A percentile compares a stretch with the other conserved stretches of the same genome.
Evolutionary conservation across 2,329 filamentous ascomycete species (phyloP).

Genomic region (Arthrobotrys musiformis): DNA sequence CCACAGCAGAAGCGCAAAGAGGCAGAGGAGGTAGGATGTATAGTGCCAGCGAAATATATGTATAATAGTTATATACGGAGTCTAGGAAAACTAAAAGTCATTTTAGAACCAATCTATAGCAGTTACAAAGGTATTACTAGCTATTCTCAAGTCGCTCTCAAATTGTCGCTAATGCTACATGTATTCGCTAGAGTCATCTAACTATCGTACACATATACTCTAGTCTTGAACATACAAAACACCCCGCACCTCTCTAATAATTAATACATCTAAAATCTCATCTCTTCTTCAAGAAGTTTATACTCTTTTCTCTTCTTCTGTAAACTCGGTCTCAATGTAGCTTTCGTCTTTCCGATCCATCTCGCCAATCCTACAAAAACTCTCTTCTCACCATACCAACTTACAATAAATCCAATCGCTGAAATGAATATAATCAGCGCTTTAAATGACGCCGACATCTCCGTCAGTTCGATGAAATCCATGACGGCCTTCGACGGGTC

Average conservation of each 20-base stretch:
- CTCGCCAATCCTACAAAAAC: conserved; percentile 77
- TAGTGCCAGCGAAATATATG: no score
- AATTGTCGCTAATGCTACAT: conserved; percentile 12
- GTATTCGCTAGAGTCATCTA: background rate
- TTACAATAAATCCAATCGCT: conserved; percentile 73
- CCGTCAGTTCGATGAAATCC: conserved; percentile 85
- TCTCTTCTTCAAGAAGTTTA: conserved; percentile 79
- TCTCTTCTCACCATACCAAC: conserved; percentile 77
- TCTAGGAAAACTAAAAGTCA: background rate
- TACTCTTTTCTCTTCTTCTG: conserved; percentile 87
- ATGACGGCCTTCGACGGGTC: conserved; percentile 76
- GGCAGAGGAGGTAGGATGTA: conserved; percentile 15
- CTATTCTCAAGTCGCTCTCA: background rate
- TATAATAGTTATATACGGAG: background rate
- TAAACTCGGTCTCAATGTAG: conserved; percentile 68
- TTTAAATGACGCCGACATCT: conserved; percentile 77
- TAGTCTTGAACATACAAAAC: background rate
- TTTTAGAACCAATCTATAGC: background rate
- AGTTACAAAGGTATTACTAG: background rate
- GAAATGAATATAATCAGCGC: conserved; percentile 78
- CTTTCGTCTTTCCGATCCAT: conserved; percentile 72
- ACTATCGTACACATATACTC: background rate
- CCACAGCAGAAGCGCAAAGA: conserved; percentile 5
- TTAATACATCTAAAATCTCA: conserved; percentile 64
- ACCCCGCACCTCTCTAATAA: background rate